Evolutionary conservation across 768 basidiomycete species (phyloP).

Genomic region (Amanita muscaria): DNA sequence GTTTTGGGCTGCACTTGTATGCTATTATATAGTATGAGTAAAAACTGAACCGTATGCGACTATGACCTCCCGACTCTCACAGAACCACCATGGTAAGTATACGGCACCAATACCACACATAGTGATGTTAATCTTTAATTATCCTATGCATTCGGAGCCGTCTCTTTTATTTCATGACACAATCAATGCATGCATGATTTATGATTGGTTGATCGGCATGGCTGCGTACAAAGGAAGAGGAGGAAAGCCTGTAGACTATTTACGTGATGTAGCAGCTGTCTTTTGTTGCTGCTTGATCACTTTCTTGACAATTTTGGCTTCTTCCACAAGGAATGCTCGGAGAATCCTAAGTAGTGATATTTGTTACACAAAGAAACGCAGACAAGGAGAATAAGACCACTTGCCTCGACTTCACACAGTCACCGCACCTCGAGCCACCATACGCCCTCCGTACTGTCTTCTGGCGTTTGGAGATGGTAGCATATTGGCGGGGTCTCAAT

Average conservation of each 20-base stretch:
- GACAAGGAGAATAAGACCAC: constrained; percentile 16
- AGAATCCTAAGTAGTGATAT: constrained; percentile 59
- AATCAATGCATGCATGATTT: neutral
- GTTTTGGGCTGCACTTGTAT: neutral
- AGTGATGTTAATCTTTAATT: too few relatives aligned
- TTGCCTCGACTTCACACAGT: constrained; percentile 91
- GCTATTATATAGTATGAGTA: neutral
- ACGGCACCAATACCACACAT: too few relatives aligned
- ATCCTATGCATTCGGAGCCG: too few relatives aligned
- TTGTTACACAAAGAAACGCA: constrained; percentile 8
- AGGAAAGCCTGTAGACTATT: constrained; percentile 23
- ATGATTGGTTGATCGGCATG: neutral
- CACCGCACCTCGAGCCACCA: constrained; percentile 94
- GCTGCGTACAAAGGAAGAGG: neutral
- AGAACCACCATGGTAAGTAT: too few relatives aligned
- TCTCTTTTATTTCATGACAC: too few relatives aligned
- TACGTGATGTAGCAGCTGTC: constrained; percentile 23
- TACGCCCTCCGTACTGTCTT: constrained; percentile 96
- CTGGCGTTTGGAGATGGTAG: constrained; percentile 91
- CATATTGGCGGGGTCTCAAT: constrained; percentile 92
- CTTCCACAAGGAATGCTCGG: constrained; percentile 97
- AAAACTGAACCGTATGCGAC: too few relatives aligned
- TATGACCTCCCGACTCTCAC: too few relatives aligned
- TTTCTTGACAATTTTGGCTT: constrained; percentile 99
- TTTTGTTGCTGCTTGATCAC: constrained; percentile 91